Conservation (phyloP, 371 early-diverging fungal species). For the Actinomucor elegans region DNA sequence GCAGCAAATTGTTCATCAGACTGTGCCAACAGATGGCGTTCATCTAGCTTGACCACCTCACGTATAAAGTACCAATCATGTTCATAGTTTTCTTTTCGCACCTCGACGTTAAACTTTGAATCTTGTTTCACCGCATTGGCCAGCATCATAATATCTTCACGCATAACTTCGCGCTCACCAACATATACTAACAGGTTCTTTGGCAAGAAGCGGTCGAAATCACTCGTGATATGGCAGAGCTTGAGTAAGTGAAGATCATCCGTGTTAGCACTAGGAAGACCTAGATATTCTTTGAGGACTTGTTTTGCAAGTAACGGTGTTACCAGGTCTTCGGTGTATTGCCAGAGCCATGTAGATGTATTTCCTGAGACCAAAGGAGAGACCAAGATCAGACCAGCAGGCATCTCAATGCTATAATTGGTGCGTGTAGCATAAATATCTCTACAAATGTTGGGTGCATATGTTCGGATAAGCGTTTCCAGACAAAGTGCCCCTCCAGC, state of each 20-base stretch:
- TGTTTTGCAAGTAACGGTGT: slow-evolving; percentile 11
- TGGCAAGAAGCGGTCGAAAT: slow-evolving; percentile 34
- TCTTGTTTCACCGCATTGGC: slow-evolving; percentile 31
- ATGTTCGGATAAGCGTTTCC: slow-evolving; percentile 38
- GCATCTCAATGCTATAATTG: slow-evolving; percentile 11
- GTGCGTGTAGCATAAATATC: slow-evolving; percentile 29
- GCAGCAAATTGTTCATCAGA: slow-evolving; percentile 19
- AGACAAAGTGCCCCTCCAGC: slow-evolving; percentile 38
- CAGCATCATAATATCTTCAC: slow-evolving; percentile 36
- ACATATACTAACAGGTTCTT: slow-evolving; percentile 30
- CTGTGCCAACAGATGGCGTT: slow-evolving; percentile 11
- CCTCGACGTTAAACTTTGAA: slow-evolving; percentile 13
- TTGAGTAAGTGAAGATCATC: slow-evolving; percentile 32
- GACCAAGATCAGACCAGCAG: slow-evolving; percentile 41
- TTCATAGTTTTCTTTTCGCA: slow-evolving; percentile 18
- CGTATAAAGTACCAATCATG: slow-evolving; percentile 35
- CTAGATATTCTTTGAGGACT: slow-evolving; percentile 24
- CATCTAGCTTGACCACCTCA: slow-evolving; percentile 15
- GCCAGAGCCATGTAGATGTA: slow-evolving; percentile 29
- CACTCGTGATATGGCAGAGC: slow-evolving; percentile 30
- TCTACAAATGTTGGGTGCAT: slow-evolving; percentile 39
- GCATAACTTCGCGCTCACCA: slow-evolving; percentile 42
- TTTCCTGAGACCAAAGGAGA: slow-evolving; percentile 45
- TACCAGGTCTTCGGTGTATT: slow-evolving; percentile 20
- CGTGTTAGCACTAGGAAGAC: slow-evolving; percentile 27